These are phyloP conservation scores for Symbiodinium natans DNA, from an alignment of 73 alveolate species.

Conservation along the genomic window DNA sequence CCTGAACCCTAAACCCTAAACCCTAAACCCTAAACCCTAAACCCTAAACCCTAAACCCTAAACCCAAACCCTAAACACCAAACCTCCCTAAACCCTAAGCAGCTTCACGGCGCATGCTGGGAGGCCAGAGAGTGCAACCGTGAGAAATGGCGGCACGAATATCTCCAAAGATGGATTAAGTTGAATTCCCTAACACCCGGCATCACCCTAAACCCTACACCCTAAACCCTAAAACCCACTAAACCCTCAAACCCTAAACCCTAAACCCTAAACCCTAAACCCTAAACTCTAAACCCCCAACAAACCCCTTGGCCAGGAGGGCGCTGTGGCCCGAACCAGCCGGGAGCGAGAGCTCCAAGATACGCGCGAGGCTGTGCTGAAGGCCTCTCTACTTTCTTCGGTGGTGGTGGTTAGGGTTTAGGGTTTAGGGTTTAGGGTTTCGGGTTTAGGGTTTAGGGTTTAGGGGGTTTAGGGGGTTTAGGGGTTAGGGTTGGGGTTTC, in stretches of 20 bases:
- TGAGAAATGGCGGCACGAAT: no score
- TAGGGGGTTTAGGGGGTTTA: neutral
- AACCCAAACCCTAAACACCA: no score
- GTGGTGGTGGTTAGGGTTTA: neutral
- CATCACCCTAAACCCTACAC: neutral
- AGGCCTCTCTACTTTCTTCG: neutral
- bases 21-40: no score
- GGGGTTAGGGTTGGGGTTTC: neutral
- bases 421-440: neutral
- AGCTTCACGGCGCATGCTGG: no score
- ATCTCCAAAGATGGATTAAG: no score
- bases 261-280: neutral
- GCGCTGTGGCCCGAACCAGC: neutral
- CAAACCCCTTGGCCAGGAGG: neutral
- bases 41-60: no score
- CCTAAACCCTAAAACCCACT: neutral
- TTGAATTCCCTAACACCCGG: no score
- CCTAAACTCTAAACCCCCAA: neutral
- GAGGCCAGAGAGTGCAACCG: no score
- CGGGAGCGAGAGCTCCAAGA: constrained; percentile 53
- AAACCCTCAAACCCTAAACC: no score
- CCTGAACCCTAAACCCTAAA: no score
- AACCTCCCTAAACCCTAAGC: no score
- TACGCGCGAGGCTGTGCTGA: constrained; percentile 60
- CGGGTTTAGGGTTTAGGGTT: neutral